A percentile compares a stretch with the other conserved stretches of the same genome.
These are phyloP conservation scores for Pleomassaria siparia DNA, from an alignment of 2,329 filamentous ascomycete species.

Conservation along the genomic window DNA sequence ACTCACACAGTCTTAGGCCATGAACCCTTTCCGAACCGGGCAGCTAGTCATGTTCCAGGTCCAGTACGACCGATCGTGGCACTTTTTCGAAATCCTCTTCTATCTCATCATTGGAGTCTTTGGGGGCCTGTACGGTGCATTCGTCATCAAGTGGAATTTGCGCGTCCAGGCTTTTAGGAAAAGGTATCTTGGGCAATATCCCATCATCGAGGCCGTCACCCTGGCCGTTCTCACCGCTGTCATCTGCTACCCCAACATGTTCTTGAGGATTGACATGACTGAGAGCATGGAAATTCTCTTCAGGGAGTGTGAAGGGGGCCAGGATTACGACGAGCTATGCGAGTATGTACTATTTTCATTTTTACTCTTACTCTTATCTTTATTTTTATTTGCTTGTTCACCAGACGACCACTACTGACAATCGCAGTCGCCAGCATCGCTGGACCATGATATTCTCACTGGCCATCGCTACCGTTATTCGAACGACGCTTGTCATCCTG, in stretches of 20 bases:
- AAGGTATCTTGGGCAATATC: conserved; percentile 82
- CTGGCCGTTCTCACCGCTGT: conserved; percentile 82
- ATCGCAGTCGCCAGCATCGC: conserved; percentile 60
- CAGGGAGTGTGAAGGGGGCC: conserved; percentile 83
- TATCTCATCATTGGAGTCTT: conserved; percentile 91
- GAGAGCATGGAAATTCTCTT: conserved; percentile 99
- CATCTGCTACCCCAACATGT: conserved; percentile 96
- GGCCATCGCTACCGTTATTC: conserved; percentile 74
- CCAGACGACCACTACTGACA: background rate
- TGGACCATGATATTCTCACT: conserved; percentile 79
- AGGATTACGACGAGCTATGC: conserved; percentile 89
- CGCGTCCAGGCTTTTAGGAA: conserved; percentile 90
- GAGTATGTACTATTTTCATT: too few relatives aligned
- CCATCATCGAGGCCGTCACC: conserved; percentile 82
- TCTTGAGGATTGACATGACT: conserved; percentile 96
- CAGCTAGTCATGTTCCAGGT: conserved; percentile 99
- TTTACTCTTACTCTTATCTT: too few relatives aligned
- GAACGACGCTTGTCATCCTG: conserved; percentile 84
- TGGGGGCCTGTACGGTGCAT: conserved; percentile 90
- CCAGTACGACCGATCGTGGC: conserved; percentile 92
- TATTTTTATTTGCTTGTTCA: too few relatives aligned
- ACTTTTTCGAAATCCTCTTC: conserved; percentile 94
- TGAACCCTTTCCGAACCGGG: conserved; percentile 97
- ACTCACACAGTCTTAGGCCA: conserved; percentile 55
- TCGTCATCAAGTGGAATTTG: conserved; percentile 98